Evolutionary conservation across 345 rosid species (phyloP).

Genomic region (Anastatica hierochuntica): DNA sequence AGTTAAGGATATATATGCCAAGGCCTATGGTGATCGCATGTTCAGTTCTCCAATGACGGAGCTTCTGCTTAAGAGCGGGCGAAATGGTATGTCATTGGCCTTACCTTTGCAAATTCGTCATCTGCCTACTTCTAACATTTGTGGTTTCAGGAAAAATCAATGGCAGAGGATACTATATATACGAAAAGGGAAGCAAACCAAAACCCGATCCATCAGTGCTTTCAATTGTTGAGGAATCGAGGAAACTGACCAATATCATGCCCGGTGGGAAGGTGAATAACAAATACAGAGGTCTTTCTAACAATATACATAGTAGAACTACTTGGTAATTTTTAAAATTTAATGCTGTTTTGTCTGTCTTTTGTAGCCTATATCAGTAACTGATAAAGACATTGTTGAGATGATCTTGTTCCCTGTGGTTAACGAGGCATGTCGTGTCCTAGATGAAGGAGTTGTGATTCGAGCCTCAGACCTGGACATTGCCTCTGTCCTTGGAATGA

Average conservation of each 20-base stretch:
- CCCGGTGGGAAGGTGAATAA: conserved; percentile 77
- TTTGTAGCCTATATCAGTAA: conserved; percentile 58
- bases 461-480: conserved; percentile 84
- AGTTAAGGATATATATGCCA: conserved; percentile 44
- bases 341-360: not conserved
- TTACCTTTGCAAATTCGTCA: not conserved
- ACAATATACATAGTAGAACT: not conserved
- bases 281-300: not conserved
- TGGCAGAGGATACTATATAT: conserved; percentile 77
- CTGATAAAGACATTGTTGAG: conserved; percentile 77
- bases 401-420: conserved; percentile 89
- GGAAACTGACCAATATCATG: conserved; percentile 61
- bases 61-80: conserved; percentile 62
- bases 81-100: conserved; percentile 48
- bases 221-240: conserved; percentile 63
- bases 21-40: conserved; percentile 58
- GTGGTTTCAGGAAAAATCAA: conserved; percentile 60
- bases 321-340: too few relatives aligned
- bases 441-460: conserved; percentile 77
- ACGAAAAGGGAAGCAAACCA: conserved; percentile 76
- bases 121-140: not conserved
- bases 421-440: conserved; percentile 83
- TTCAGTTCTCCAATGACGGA: conserved; percentile 53
- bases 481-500: conserved; percentile 93
- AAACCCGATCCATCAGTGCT: conserved; percentile 72